These are phyloP conservation scores for Akebia trifoliata DNA, from an alignment of 164 flowering plant genomes.

Conservation along the genomic window DNA sequence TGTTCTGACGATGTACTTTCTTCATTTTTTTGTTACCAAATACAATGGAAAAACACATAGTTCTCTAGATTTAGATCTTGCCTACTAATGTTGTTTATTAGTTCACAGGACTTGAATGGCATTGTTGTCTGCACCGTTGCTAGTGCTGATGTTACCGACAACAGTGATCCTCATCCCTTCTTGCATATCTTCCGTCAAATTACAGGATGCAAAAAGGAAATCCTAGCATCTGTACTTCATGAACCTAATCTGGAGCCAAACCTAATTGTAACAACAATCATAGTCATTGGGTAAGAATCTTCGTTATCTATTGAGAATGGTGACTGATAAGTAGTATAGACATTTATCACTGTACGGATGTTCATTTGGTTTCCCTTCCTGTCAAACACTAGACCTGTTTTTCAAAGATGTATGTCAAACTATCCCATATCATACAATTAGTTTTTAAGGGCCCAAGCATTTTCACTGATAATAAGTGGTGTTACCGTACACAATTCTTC, in stretches of 20 bases:
- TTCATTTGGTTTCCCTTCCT: conserved; percentile 4
- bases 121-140: conserved; percentile 57
- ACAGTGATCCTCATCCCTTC: conserved; percentile 35
- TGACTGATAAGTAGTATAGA: not conserved
- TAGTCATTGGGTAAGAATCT: conserved; percentile 53
- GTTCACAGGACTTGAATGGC: conserved; percentile 51
- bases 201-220: conserved; percentile 42
- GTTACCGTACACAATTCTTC: too few relatives aligned
- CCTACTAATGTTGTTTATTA: not conserved
- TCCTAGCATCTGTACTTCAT: conserved; percentile 44
- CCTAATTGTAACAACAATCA: conserved; percentile 55
- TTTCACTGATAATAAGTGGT: too few relatives aligned
- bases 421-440: too few relatives aligned
- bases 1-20: not conserved
- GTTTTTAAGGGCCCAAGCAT: too few relatives aligned
- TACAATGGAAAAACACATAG: not conserved
- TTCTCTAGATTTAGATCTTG: not conserved
- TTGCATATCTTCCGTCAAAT: conserved; percentile 50
- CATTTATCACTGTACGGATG: too few relatives aligned
- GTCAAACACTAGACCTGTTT: too few relatives aligned
- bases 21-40: not conserved
- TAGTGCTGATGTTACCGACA: conserved; percentile 34
- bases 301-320: not conserved
- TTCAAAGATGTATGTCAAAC: too few relatives aligned
- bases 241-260: conserved; percentile 69